Base-by-base conservation (phyloP, 1,284 basidiomycete genomes). In the Phlebopus sp. region DNA sequence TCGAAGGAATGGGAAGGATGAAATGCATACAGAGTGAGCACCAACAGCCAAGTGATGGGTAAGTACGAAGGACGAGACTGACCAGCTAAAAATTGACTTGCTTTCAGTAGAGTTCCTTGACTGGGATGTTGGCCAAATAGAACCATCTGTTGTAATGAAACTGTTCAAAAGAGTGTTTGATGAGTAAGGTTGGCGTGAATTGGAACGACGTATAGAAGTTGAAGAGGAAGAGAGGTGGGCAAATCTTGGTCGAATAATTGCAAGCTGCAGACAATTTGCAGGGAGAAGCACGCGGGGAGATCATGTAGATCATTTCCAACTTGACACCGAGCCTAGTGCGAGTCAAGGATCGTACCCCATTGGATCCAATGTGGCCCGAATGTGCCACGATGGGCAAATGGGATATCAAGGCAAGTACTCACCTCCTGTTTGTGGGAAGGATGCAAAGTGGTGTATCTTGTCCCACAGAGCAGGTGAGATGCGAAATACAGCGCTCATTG, bases 401-500 rank as follows among this genome's bases (percentile, higher is more conserved):
- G 27, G 17, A 3, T 90, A 89, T 65, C 90, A 92, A 25, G 27
- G 38, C 88, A 94, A 92, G 27, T 35, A 74, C 82, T 55, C 40
- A 90, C 90, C 89, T 48, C 91, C 90, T 2, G 91, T 93, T 69
- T 93, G 92, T 1, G 92, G 92, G 70, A 97, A 97, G 1, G 88
- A 90, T 0, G 94, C 92, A 69, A 92, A 97, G 63, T 97, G 91
- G 69, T 90, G 86, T 50, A 97, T 93, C 70, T 84, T 89, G 72
- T 95, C 88, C 90, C 92, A 93, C 57, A 97, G 74, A n/a, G 80
- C 75, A 46, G 85, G 73, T 19, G 84, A 80, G 54, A 94, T 93
- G 55, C 84, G 78, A 66, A 88, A 90, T n/a, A 48, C 52, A 13
- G 60, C 62, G 23, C 55, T 66, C 62, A 63, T 63, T 40, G 19